A percentile compares a stretch with the other conserved stretches of the same genome.
These are phyloP conservation scores for Russula earlei DNA, from an alignment of 768 basidiomycete genomes.

Conservation along the genomic window DNA sequence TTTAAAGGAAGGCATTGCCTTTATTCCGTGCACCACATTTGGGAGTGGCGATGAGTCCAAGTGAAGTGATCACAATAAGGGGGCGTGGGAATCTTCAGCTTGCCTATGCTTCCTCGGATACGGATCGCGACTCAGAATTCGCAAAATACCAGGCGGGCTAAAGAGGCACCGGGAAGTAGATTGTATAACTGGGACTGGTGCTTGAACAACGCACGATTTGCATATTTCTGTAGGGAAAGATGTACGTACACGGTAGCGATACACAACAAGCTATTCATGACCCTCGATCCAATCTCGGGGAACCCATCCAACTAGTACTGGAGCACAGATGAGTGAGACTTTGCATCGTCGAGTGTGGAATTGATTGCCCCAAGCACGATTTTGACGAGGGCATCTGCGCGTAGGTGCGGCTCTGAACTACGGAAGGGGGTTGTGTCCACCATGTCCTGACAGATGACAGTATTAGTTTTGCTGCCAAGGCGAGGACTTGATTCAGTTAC, in stretches of 20 bases:
- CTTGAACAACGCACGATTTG: no score
- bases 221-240: no score
- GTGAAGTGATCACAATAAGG: no score
- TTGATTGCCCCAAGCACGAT: conserved; percentile 12
- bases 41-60: no score
- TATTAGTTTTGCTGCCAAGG: not conserved
- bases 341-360: not conserved
- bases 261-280: not conserved
- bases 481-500: not conserved
- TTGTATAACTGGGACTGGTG: no score
- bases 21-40: no score
- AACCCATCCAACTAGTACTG: not conserved
- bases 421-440: conserved; percentile 13
- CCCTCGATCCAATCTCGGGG: not conserved
- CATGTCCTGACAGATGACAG: conserved; percentile 9
- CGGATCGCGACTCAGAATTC: no score
- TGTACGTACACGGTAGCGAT: not conserved
- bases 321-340: not conserved
- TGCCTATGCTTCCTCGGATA: no score
- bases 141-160: no score
- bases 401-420: conserved; percentile 12
- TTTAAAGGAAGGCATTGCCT: no score
- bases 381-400: conserved; percentile 10
- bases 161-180: no score
- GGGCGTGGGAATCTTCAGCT: no score